Base-by-base conservation (phyloP, 371 early-diverging fungal species). In the Lichtheimia ornata region DNA sequence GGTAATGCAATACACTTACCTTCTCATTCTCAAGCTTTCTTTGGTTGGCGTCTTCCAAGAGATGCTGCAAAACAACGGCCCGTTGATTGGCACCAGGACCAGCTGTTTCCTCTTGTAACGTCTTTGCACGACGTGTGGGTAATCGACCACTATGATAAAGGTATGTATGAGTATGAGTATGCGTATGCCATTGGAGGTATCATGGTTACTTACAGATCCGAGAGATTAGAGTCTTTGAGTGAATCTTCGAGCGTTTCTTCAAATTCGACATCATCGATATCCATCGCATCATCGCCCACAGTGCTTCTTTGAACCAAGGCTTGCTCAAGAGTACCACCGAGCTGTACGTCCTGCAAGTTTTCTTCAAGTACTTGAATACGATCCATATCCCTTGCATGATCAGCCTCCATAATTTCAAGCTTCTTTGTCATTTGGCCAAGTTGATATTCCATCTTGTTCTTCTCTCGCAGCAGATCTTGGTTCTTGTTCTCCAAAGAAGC, bases 301-400 rank as follows among this genome's bases (percentile, higher is more conserved):
- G 25, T 47, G 25, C 56, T 52, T 18, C 11, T 42, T 30, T 40
- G 40, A 18, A 40, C 47, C 24, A 62, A n/a, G 14, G 40, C 45
- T 22, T 27, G 50, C 13, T 53, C 52, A 9, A 56, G 15, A 15
- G 59, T 58, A 35, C 81, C 87, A 41, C 82, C 81, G 11, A 94
- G 79, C 66, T 97, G 95, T 41, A 91, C 74, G 70, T 97, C 94
- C 50, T 87, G 85, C 24, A 95, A 73, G 35, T 85, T 77, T 40
- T 94, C 95, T 69, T 96, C 94, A 47, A 96, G 71, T 0, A 82
- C 56, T 53, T 84, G 83, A 50, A 94, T 92, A 43, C 86, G 86
- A 28, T 96, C 96, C 24, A 79, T 66, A 68, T 92, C 91, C 44
- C 84, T 73, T 45, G 72, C 70, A 55, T 83, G 69, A 50, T 91